These are phyloP conservation scores for Boletus rex-veris DNA, from an alignment of 768 basidiomycete genomes.

Conservation along the genomic window DNA sequence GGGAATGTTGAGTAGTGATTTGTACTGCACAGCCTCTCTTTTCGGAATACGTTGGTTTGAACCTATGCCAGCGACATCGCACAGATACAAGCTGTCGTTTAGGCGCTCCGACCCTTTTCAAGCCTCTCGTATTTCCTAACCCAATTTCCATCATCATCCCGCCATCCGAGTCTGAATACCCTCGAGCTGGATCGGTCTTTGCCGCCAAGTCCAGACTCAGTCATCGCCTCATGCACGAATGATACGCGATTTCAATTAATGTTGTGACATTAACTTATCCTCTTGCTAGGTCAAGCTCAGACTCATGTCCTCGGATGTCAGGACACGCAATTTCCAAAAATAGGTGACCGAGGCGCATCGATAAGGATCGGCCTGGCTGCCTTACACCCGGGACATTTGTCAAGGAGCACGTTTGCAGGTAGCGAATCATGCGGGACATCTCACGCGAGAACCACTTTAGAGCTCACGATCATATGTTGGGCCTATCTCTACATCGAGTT, in stretches of 20 bases:
- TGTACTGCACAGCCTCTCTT: background rate
- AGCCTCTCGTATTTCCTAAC: background rate
- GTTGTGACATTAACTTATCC: slow-evolving; percentile 17
- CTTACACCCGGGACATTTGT: slow-evolving; percentile 8
- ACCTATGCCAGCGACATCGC: background rate
- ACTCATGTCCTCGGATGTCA: slow-evolving; percentile 21
- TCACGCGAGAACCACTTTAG: slow-evolving; percentile 15
- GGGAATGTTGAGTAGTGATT: no score
- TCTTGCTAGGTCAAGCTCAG: slow-evolving; percentile 3
- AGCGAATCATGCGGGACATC: slow-evolving; percentile 15
- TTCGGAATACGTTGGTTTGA: no score
- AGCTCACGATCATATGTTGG: slow-evolving; percentile 24
- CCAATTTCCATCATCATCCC: background rate
- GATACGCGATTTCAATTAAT: slow-evolving; percentile 16
- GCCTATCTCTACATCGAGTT: slow-evolving; percentile 9
- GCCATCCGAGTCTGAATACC: slow-evolving; percentile 17
- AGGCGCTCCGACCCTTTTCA: background rate
- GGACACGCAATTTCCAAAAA: slow-evolving; percentile 11
- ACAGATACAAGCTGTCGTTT: background rate
- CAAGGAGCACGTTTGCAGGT: slow-evolving; percentile 8
- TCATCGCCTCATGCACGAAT: slow-evolving; percentile 4
- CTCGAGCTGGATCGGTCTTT: slow-evolving; percentile 5
- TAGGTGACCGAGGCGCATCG: slow-evolving; percentile 27
- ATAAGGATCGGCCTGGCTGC: slow-evolving; percentile 23
- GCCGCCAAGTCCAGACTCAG: background rate